Conservation (phyloP, 176 grass and related monocot species). For the Echinochloa phyllopogon region DNA sequence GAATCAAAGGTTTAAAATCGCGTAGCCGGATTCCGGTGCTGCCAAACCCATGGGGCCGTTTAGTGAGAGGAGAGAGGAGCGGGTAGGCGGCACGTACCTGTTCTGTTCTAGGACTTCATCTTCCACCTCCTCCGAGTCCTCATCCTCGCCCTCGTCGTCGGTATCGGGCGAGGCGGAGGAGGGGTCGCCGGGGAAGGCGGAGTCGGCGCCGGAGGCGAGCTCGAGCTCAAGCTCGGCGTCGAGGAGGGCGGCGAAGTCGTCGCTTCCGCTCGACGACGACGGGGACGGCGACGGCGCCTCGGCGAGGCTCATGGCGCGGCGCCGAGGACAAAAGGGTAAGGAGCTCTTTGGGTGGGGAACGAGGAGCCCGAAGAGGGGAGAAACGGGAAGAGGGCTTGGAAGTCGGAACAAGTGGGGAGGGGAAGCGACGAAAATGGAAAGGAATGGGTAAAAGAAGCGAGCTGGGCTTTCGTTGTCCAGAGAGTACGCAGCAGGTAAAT, state of each 20-base stretch:
- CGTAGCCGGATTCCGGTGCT: neutral
- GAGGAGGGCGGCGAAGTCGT: slow-evolving; percentile 69
- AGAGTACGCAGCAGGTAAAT: no score
- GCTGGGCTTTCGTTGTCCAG: no score
- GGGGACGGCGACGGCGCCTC: slow-evolving; percentile 69
- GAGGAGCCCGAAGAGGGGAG: neutral
- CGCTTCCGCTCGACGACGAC: slow-evolving; percentile 71
- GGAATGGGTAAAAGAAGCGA: neutral
- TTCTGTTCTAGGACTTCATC: slow-evolving; percentile 49
- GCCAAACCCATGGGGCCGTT: neutral
- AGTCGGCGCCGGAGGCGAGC: slow-evolving; percentile 45
- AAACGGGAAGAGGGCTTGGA: neutral
- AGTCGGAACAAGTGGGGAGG: no score
- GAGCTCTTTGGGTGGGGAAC: slow-evolving; percentile 5
- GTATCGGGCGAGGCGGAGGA: slow-evolving; percentile 10
- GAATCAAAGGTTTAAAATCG: slow-evolving; percentile 12
- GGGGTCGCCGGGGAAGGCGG: slow-evolving; percentile 37
- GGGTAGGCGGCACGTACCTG: slow-evolving; percentile 8
- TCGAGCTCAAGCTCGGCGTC: slow-evolving; percentile 86
- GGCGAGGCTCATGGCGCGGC: slow-evolving; percentile 65
- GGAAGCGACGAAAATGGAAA: neutral
- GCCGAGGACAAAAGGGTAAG: neutral
- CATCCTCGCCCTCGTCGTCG: slow-evolving; percentile 6
- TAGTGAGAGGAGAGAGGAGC: neutral
- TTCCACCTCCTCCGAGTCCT: slow-evolving; percentile 33